Percentiles rank a stretch among this genome's conserved stretches.
These are phyloP conservation scores for Microdochium trichocladiopsis DNA, from an alignment of 2,329 filamentous ascomycete genomes.

Conservation along the genomic window DNA sequence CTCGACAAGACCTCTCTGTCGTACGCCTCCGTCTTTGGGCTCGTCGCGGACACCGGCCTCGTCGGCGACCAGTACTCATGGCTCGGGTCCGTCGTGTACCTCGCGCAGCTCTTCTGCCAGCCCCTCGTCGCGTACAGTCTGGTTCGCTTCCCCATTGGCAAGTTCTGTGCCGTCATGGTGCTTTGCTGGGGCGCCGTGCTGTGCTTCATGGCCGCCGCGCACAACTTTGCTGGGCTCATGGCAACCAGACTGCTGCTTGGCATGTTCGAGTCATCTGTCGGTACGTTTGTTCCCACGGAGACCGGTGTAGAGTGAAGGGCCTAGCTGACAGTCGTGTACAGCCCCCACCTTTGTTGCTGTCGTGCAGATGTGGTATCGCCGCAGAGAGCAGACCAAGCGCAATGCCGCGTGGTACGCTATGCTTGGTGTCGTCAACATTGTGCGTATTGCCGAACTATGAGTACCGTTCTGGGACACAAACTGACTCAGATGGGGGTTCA, in stretches of 20 bases:
- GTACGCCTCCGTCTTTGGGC: constrained; percentile 57
- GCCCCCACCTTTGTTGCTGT: constrained; percentile 52
- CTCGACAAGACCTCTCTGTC: constrained; percentile 55
- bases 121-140: constrained; percentile 53
- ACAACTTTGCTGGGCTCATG: constrained; percentile 40
- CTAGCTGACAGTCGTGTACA: constrained; percentile 22
- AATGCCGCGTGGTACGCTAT: constrained; percentile 55
- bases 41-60: constrained; percentile 50
- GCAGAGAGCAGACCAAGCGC: constrained; percentile 49
- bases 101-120: constrained; percentile 46
- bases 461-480: no score
- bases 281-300: no score
- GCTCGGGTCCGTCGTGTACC: constrained; percentile 35
- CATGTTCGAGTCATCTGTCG: constrained; percentile 35
- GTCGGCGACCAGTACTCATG: constrained; percentile 42
- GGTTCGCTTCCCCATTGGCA: constrained; percentile 47
- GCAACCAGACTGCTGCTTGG: constrained; percentile 48
- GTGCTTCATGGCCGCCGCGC: constrained; percentile 42
- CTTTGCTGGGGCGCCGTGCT: constrained; percentile 45
- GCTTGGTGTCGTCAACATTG: constrained; percentile 49
- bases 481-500: no score
- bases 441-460: constrained; percentile 32
- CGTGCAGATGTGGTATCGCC: constrained; percentile 51
- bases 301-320: no score
- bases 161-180: constrained; percentile 30